These are phyloP conservation scores for Clavariopsis aquatica DNA, from an alignment of 495 filamentous ascomycete genomes.

Conservation along the genomic window DNA sequence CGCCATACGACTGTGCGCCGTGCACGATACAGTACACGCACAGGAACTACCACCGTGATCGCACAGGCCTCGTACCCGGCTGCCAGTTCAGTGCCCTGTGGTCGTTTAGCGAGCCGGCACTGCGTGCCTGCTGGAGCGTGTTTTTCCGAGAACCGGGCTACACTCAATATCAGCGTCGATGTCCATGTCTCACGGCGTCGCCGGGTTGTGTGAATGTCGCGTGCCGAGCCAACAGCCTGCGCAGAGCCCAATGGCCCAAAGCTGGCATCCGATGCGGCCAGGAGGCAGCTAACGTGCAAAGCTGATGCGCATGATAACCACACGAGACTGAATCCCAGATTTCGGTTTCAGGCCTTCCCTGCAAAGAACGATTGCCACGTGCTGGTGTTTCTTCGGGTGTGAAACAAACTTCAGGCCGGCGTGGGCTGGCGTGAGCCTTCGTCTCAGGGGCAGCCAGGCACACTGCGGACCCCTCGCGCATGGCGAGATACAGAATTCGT, in stretches of 20 bases:
- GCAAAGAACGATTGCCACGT: background rate
- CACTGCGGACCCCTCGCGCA: background rate
- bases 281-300: background rate
- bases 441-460: background rate
- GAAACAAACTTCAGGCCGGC: background rate
- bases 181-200: background rate
- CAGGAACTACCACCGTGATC: background rate
- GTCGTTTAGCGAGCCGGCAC: background rate
- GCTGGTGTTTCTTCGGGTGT: background rate
- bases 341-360: too few species aligned
- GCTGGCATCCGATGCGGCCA: too few species aligned
- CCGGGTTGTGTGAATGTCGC: too few species aligned
- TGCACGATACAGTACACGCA: too few species aligned
- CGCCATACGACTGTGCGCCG: too few species aligned
- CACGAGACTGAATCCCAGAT: background rate
- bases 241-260: too few species aligned
- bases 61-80: constrained; percentile 8
- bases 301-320: background rate
- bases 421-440: background rate
- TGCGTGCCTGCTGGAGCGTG: background rate
- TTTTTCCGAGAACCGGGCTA: constrained; percentile 2
- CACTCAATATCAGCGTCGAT: background rate
- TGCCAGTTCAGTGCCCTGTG: background rate
- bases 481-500: background rate
- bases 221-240: too few species aligned